Evolutionary conservation across 1,284 basidiomycete genomes (phyloP).

Genomic region (Ustilago curta): DNA sequence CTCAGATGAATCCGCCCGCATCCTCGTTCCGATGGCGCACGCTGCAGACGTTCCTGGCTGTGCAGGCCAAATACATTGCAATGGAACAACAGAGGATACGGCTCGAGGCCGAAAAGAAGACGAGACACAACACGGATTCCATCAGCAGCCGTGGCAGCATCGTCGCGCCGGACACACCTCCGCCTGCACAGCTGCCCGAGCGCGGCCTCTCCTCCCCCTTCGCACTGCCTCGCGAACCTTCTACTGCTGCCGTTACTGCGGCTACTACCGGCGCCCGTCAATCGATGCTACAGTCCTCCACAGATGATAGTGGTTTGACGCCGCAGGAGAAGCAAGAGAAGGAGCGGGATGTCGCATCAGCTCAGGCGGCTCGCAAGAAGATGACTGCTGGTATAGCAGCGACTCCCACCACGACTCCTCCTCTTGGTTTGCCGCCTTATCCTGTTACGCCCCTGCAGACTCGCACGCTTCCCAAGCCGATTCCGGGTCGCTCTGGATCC

Average conservation of each 20-base stretch:
- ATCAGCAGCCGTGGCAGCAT: slow-evolving; percentile 40
- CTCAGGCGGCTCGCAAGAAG: slow-evolving; percentile 51
- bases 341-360: slow-evolving; percentile 54
- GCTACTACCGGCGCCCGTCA: slow-evolving; percentile 21
- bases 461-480: slow-evolving; percentile 16
- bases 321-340: slow-evolving; percentile 46
- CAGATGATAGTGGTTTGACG: slow-evolving; percentile 37
- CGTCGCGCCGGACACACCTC: slow-evolving; percentile 18
- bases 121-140: slow-evolving; percentile 19
- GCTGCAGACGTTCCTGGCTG: slow-evolving; percentile 72
- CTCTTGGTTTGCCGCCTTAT: slow-evolving; percentile 22
- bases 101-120: slow-evolving; percentile 36
- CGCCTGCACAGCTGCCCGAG: slow-evolving; percentile 16
- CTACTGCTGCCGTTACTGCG: slow-evolving; percentile 14
- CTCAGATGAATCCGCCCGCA: slow-evolving; percentile 76
- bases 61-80: slow-evolving; percentile 72
- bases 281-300: slow-evolving; percentile 22
- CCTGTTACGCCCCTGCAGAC: slow-evolving; percentile 32
- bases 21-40: slow-evolving; percentile 73
- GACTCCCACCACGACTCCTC: slow-evolving; percentile 10
- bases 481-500: slow-evolving; percentile 19
- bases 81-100: slow-evolving; percentile 68
- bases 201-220: slow-evolving; percentile 32
- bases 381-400: slow-evolving; percentile 26
- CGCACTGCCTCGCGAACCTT: slow-evolving; percentile 40